Base-by-base conservation (phyloP, 352 stramenopile genomes). In the Blastocystis sp. region DNA sequence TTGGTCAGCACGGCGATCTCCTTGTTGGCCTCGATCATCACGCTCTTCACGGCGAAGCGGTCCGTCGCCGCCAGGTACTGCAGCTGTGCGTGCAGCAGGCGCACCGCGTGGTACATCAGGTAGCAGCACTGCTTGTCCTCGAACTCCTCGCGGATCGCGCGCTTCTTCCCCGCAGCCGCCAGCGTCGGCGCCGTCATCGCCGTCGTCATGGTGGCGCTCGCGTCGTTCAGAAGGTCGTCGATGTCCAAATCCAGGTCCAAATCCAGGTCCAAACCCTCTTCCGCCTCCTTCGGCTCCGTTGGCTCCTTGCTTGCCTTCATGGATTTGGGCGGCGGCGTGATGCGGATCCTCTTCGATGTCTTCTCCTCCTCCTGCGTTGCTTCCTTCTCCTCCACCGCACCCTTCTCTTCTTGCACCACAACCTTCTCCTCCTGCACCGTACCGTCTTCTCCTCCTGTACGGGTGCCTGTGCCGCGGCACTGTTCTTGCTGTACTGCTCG, bases 241-340 rank as follows among this genome's bases (percentile, higher is more conserved):
- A 65, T 48, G 34, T 81, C 71, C 53, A 81, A 43, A 40, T 81
- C 71, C n/a, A 81, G 19, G 61, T 81, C 71, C 11, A 81, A 21
- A 10, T 52, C 19, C 64, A 52, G 34, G 45, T 71, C 64, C 17
- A 4, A 14, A 11, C 2, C 64, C 19, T 40, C 64, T 7, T 45
- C 19, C n/a, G 64, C n/a, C 9, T 41, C 34, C 62, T 21, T 67
- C 17, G 34, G 62, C 7, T 67, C 34, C 62, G 1, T 67, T 59
- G 48, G 19, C n/a, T 4, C 14, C 38, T 76, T 7, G 34, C 28
- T n/a, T 14, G 41, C 7, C 28, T 28, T 17, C 34, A 40, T 38
- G 52, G 38, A 21, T 59, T 2, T 45, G 10, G 3, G 52, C 53
- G 34, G 34, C 48, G 48, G 9, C 52, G 41, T 9, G 4, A 21